Percentiles rank a stretch among this genome's conserved stretches.
These are phyloP conservation scores for Phytopythium sindhum DNA, from an alignment of 352 stramenopile genomes.

Conservation along the genomic window DNA sequence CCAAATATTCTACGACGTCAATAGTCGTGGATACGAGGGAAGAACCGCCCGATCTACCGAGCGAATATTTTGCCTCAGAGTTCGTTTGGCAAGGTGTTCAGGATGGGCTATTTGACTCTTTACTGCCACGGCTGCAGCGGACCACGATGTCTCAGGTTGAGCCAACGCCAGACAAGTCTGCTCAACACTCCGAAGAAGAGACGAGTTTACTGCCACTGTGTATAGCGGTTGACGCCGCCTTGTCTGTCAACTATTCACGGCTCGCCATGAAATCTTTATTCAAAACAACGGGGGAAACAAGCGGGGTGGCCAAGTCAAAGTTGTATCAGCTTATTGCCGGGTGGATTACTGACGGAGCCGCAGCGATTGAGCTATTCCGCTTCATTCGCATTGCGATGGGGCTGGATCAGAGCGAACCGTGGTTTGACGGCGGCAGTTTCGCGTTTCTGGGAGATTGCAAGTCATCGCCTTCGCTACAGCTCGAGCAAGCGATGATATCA, in stretches of 20 bases:
- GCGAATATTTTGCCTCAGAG: not conserved
- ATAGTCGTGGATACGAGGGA: not conserved
- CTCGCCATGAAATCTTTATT: constrained; percentile 26
- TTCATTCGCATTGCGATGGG: constrained; percentile 25
- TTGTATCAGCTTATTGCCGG: constrained; percentile 17
- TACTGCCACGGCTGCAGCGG: not conserved
- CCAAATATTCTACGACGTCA: not conserved
- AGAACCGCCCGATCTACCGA: not conserved
- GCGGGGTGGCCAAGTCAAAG: not conserved
- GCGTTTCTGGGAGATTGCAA: not conserved
- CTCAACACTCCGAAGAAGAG: not conserved
- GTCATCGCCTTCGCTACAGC: constrained; percentile 9
- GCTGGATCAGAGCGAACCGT: constrained; percentile 22
- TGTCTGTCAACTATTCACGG: constrained; percentile 30
- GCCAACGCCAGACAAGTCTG: not conserved
- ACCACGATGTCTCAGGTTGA: not conserved
- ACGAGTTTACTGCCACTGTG: constrained; percentile 22
- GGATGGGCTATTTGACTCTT: not conserved
- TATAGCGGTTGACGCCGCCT: constrained; percentile 19
- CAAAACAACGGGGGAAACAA: not conserved
- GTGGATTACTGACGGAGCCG: constrained; percentile 13
- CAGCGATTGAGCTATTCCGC: constrained; percentile 13
- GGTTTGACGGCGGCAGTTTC: not conserved
- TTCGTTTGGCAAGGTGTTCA: not conserved
- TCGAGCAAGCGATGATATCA: constrained; percentile 12